Percentiles rank a stretch among this genome's conserved stretches.
phyloP scores from a whole-genome alignment of 2,329 filamentous ascomycete genomes.

The Nemania bipapillata region DNA sequence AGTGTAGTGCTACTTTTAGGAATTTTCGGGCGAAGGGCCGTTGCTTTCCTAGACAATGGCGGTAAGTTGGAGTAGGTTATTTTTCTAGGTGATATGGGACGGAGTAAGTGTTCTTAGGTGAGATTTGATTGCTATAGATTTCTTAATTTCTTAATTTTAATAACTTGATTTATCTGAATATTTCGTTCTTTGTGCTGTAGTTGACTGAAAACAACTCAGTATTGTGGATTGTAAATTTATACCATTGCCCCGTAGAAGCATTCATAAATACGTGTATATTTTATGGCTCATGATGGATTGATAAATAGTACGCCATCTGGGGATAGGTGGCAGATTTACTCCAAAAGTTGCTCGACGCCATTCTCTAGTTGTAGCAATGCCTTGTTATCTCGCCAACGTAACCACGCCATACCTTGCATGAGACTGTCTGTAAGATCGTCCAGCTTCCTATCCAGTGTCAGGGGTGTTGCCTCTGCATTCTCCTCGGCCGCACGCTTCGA shows the following conservation, averaged over 20 bases:
- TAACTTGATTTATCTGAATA: background rate
- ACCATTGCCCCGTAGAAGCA: too few species aligned
- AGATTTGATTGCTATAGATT: too few species aligned
- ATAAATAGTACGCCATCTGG: too few species aligned
- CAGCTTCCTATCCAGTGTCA: conserved; percentile 63
- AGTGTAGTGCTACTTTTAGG: too few species aligned
- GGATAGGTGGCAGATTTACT: background rate
- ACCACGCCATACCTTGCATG: conserved; percentile 79
- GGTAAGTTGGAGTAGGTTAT: too few species aligned
- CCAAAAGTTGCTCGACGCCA: conserved; percentile 38
- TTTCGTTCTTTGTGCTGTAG: too few species aligned
- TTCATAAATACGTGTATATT: too few species aligned
- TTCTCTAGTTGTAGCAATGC: conserved; percentile 50
- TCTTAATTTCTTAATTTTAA: background rate
- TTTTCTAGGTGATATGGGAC: too few species aligned
- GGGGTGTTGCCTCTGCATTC: conserved; percentile 37
- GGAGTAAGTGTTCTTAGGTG: too few species aligned
- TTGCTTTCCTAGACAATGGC: too few species aligned
- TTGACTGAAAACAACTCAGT: background rate
- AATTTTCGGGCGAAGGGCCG: too few species aligned
- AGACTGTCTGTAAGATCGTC: conserved; percentile 86
- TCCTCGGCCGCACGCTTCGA: conserved; percentile 30
- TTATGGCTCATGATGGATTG: background rate
- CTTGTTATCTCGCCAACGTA: conserved; percentile 76
- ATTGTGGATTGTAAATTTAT: too few species aligned